Conservation (phyloP, 2,329 filamentous ascomycete species). For the Aphanoascus verrucosus region DNA sequence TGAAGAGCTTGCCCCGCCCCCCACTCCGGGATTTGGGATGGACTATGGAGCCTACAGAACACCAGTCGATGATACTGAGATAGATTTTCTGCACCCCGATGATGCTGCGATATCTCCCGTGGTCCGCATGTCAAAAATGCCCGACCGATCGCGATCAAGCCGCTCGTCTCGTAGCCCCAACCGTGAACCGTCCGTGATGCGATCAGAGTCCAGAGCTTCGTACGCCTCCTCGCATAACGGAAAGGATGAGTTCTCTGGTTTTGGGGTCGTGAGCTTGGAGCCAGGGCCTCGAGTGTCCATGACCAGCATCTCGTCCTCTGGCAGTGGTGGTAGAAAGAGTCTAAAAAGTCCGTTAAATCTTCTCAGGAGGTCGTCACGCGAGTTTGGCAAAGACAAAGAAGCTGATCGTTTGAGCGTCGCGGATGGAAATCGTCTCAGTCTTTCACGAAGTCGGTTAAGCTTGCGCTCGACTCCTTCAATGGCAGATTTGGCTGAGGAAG, state of each 20-base stretch:
- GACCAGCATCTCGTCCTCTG: constrained; percentile 32
- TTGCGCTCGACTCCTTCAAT: constrained; percentile 34
- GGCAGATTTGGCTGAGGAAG: constrained; percentile 35
- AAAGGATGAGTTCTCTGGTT: constrained; percentile 26
- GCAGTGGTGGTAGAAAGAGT: constrained; percentile 31
- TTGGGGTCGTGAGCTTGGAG: constrained; percentile 33
- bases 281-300: constrained; percentile 31
- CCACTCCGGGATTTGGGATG: constrained; percentile 49
- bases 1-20: constrained; percentile 14
- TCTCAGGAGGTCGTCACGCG: constrained; percentile 29
- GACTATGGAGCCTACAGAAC: constrained; percentile 59
- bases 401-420: constrained; percentile 24
- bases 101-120: constrained; percentile 57
- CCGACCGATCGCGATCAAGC: constrained; percentile 61
- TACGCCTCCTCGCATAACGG: constrained; percentile 25
- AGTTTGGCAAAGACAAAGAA: constrained; percentile 30
- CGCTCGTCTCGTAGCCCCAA: constrained; percentile 47
- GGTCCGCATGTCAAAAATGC: constrained; percentile 70
- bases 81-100: constrained; percentile 42
- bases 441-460: constrained; percentile 29
- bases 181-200: constrained; percentile 31
- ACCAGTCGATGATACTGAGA: constrained; percentile 41
- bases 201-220: constrained; percentile 31
- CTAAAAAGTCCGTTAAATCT: constrained; percentile 28
- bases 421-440: constrained; percentile 26